These are phyloP conservation scores for Asterionellopsis glacialis DNA, from an alignment of 108 stramenopile genomes.

Conservation along the genomic window DNA sequence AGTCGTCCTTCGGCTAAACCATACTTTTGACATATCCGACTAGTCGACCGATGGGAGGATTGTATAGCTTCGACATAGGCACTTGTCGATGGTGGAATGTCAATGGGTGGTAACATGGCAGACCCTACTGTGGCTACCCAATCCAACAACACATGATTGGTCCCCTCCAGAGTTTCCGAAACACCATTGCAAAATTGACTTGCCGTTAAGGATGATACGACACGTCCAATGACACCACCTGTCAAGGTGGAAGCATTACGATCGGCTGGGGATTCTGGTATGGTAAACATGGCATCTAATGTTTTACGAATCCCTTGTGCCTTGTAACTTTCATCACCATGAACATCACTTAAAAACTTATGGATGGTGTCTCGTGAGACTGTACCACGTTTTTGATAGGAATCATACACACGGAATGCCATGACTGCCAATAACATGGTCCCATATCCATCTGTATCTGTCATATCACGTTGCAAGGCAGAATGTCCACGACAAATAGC, in stretches of 20 bases:
- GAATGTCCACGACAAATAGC: constrained; percentile 50
- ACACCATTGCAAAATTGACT: constrained; percentile 22
- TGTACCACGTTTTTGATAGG: constrained; percentile 67
- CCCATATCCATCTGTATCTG: not conserved
- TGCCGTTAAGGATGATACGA: constrained; percentile 5
- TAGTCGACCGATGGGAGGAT: constrained; percentile 20
- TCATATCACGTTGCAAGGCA: not conserved
- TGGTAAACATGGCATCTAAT: constrained; percentile 54
- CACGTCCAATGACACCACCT: constrained; percentile 8
- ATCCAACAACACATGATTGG: constrained; percentile 39
- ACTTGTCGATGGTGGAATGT: constrained; percentile 25
- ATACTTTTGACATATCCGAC: constrained; percentile 32
- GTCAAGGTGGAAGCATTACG: constrained; percentile 7
- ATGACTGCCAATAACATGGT: constrained; percentile 20
- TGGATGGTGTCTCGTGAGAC: constrained; percentile 74
- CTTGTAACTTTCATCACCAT: constrained; percentile 79
- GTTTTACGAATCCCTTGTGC: constrained; percentile 23
- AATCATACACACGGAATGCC: constrained; percentile 75
- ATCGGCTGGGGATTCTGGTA: not conserved
- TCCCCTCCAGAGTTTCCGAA: constrained; percentile 1
- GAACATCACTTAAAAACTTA: constrained; percentile 73
- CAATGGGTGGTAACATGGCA: constrained; percentile 25
- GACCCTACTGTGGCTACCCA: constrained; percentile 41
- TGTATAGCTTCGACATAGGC: constrained; percentile 28
- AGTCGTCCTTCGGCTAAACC: constrained; percentile 31